Conservation (phyloP, 2,329 filamentous ascomycete genomes). For the Claviceps spartinae region DNA sequence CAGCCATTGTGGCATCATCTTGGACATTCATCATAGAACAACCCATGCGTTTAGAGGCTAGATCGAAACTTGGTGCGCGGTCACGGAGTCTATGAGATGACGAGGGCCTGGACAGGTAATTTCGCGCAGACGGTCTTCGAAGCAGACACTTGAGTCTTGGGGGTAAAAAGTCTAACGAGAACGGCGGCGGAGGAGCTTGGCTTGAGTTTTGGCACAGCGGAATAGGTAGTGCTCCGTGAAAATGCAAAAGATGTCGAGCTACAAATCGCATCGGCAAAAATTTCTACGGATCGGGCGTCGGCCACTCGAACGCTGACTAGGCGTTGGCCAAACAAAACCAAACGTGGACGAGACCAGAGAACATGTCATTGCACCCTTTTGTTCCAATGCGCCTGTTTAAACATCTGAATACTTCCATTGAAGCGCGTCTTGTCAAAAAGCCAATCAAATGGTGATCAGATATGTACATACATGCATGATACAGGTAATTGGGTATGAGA, state of each 20-base stretch:
- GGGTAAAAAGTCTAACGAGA: not conserved
- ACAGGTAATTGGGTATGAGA: too few relatives aligned
- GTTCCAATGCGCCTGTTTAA: too few relatives aligned
- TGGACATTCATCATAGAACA: slow-evolving; percentile 16
- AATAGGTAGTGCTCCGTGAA: not conserved
- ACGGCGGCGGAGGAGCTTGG: not conserved
- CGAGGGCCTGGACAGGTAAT: not conserved
- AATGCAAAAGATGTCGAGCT: not conserved
- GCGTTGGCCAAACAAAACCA: too few relatives aligned
- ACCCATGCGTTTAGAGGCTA: not conserved
- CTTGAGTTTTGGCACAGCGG: not conserved
- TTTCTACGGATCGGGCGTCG: slow-evolving; percentile 2
- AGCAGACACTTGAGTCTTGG: not conserved
- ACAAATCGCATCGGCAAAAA: slow-evolving; percentile 4
- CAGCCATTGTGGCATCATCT: slow-evolving; percentile 12
- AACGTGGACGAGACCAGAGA: too few relatives aligned
- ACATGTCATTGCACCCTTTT: too few relatives aligned
- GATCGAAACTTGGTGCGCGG: not conserved
- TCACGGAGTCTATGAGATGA: not conserved
- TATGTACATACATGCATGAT: too few relatives aligned
- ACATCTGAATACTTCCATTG: too few relatives aligned
- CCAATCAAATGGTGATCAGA: too few relatives aligned
- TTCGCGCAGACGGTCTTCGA: not conserved
- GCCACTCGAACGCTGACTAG: not conserved
- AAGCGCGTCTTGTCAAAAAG: too few relatives aligned